Base-by-base conservation (phyloP, 192 early-diverging fungal genomes). In the Spizellomyces punctatus region DNA sequence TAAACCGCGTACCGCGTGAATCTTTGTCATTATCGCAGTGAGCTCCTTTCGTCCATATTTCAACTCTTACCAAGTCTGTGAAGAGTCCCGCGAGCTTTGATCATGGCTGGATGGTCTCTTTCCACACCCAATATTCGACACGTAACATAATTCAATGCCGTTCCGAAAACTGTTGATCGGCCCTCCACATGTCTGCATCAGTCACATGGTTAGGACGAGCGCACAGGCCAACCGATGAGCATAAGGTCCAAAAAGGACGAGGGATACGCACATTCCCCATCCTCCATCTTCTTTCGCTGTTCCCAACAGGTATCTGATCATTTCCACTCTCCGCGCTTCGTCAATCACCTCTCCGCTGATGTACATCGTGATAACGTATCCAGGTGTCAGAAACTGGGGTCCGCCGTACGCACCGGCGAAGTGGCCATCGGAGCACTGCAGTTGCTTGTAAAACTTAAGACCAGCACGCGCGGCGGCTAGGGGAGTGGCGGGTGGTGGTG, bases 401-500 rank as follows among this genome's bases (percentile, higher is more conserved):
- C 97, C 97, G 67, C 94, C 96, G 81, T 97, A 98, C 64, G 95
- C 92, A 49, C 95, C 96, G 4, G 92, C 91, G 90, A 92, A 99
- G 83, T 97, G 95, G 6, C 97, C 97, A 70, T 96, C 94, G 45
- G 86, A 85, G 6, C 93, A 95, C 76, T 99, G 97, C 41, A 97
- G 85, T 19, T 82, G 80, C 66, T 87, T 83, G 74, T 89, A 95
- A 81, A 98, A 99, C 72, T 88, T 86, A 77, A 93, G 91, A n/a
- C 95, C 95, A 75, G 95, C 97, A 21, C 87, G 85, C n/a, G 95
- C 95, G 21, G 91, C 80, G 63, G 95, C 90, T 41, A 90, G 68
- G 0, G 94, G 87, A 8, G 90, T 94, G 49, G 69, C 81, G 6
- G 95, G 83, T 36, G 71, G 78, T 1, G 85, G 80, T 17, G 88